phyloP scores from a whole-genome alignment of 2,329 filamentous ascomycete species.

The Penicillium sp. region DNA sequence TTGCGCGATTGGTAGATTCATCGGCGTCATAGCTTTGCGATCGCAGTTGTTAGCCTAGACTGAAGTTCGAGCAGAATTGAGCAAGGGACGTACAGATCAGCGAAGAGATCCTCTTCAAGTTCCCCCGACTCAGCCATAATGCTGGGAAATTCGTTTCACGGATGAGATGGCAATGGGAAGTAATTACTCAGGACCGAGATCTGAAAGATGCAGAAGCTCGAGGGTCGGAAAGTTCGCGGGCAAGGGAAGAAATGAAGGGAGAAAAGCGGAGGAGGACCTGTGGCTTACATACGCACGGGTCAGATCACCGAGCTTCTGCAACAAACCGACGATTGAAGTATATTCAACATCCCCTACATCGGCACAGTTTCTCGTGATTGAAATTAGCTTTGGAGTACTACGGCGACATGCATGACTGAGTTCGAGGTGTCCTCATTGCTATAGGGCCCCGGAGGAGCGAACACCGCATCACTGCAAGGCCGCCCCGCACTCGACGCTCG shows the following conservation, averaged over 20 bases:
- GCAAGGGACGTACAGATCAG: conserved; percentile 70
- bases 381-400: not conserved
- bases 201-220: not conserved
- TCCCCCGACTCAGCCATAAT: conserved; percentile 77
- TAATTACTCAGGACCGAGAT: not conserved
- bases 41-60: conserved; percentile 7
- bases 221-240: not conserved
- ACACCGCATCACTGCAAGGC: conserved; percentile 9
- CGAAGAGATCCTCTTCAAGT: conserved; percentile 91
- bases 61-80: not conserved
- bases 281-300: conserved; percentile 18
- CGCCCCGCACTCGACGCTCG: conserved; percentile 23
- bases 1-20: conserved; percentile 46
- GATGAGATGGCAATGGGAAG: conserved; percentile 1
- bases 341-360: not conserved
- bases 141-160: conserved; percentile 12
- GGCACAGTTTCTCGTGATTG: not conserved
- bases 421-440: not conserved
- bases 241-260: conserved; percentile 8
- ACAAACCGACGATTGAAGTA: not conserved
- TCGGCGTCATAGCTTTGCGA: conserved; percentile 64
- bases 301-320: not conserved
- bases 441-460: conserved; percentile 16
- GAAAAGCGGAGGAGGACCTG: conserved; percentile 14
- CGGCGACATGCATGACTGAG: conserved; percentile 10